Conservation (phyloP, 768 basidiomycete species). For the Pleurotus ostreatus region DNA sequence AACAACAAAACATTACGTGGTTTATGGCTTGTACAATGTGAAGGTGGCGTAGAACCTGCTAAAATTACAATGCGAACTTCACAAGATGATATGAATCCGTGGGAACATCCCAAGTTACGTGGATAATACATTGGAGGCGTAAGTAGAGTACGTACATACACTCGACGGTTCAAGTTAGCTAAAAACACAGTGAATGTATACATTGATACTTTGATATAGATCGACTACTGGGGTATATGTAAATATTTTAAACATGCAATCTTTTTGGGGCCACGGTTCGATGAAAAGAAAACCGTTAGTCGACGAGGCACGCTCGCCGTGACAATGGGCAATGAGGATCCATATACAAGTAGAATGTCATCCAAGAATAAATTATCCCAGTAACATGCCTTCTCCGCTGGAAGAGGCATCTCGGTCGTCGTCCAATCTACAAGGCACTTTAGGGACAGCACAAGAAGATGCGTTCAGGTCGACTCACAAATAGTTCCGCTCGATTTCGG, state of each 20-base stretch:
- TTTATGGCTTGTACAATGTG: background rate
- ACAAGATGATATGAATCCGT: background rate
- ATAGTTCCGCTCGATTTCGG: slow-evolving; percentile 91
- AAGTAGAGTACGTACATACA: background rate
- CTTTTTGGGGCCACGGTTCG: slow-evolving; percentile 6
- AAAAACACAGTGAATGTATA: slow-evolving; percentile 9
- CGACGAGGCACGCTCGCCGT: background rate
- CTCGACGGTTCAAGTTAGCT: background rate
- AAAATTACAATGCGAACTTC: background rate
- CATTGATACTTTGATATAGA: slow-evolving; percentile 5
- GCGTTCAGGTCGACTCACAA: slow-evolving; percentile 42
- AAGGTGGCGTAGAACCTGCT: background rate
- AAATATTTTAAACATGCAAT: slow-evolving; percentile 2
- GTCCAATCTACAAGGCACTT: slow-evolving; percentile 44
- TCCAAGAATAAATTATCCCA: background rate
- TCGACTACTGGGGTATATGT: slow-evolving; percentile 3
- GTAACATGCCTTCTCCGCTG: slow-evolving; percentile 49
- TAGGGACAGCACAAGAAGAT: slow-evolving; percentile 10
- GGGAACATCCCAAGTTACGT: background rate
- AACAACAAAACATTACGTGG: background rate
- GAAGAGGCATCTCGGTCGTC: slow-evolving; percentile 66
- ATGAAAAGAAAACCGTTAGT: slow-evolving; percentile 4
- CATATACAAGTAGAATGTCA: slow-evolving; percentile 1
- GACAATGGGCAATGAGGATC: background rate
- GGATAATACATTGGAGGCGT: background rate